A percentile compares a stretch with the other conserved stretches of the same genome.
These are phyloP conservation scores for Metroxylon sagu DNA, from an alignment of 176 grass and related monocot genomes.

Conservation along the genomic window DNA sequence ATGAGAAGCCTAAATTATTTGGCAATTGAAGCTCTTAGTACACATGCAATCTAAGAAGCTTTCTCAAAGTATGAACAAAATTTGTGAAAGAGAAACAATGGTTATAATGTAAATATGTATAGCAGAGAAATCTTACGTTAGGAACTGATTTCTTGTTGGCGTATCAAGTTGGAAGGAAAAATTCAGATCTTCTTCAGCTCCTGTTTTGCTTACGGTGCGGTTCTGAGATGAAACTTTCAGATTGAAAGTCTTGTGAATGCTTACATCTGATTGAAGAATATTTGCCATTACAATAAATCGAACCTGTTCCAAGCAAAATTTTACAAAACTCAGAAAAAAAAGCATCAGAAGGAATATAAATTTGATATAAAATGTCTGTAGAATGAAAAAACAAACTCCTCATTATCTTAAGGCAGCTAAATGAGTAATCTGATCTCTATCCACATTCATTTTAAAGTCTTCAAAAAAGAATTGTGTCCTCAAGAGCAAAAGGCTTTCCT, in stretches of 20 bases:
- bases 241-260: conserved; percentile 12
- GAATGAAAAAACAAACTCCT: neutral
- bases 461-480: too few species aligned
- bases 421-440: too few species aligned
- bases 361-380: neutral
- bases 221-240: neutral
- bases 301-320: neutral
- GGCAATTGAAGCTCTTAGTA: neutral
- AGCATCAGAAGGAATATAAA: neutral
- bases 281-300: conserved; percentile 1
- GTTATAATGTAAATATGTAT: neutral
- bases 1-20: neutral
- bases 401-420: too few species aligned
- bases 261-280: conserved; percentile 9
- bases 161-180: conserved; percentile 3
- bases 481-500: too few species aligned
- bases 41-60: neutral
- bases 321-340: neutral
- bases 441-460: too few species aligned
- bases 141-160: neutral
- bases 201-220: neutral
- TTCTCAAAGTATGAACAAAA: neutral
- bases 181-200: neutral
- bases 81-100: neutral
- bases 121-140: neutral